Percentiles rank a stretch among this genome's conserved stretches.
Conservation (phyloP, 1,284 basidiomycete species). For the Irpex lacteus region DNA sequence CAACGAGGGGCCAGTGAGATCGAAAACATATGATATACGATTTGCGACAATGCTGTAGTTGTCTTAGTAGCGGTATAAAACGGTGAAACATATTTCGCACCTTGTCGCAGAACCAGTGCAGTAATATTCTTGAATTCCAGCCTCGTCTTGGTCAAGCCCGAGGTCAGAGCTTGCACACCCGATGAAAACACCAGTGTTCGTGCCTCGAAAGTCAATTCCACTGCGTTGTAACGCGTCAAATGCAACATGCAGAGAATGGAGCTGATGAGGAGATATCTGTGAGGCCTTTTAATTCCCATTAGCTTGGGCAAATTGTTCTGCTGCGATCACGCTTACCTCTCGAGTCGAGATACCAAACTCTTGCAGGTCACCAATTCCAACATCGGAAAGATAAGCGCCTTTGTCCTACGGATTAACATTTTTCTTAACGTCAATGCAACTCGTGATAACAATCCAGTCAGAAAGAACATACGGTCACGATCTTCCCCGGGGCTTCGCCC, state of each 20-base stretch:
- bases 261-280: not conserved
- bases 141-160: not conserved
- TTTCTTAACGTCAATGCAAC: no score
- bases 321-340: slow-evolving; percentile 25
- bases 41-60: slow-evolving; percentile 35
- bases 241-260: slow-evolving; percentile 3
- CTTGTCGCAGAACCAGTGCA: not conserved
- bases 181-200: slow-evolving; percentile 31
- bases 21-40: slow-evolving; percentile 46
- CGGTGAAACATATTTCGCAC: not conserved
- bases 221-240: slow-evolving; percentile 27
- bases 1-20: slow-evolving; percentile 44
- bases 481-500: slow-evolving; percentile 12
- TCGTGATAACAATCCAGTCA: not conserved
- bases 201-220: slow-evolving; percentile 31
- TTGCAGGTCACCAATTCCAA: slow-evolving; percentile 27
- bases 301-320: slow-evolving; percentile 17
- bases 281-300: slow-evolving; percentile 10
- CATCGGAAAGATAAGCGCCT: slow-evolving; percentile 28
- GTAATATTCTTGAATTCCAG: not conserved
- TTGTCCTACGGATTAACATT: slow-evolving; percentile 16
- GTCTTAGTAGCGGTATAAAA: not conserved
- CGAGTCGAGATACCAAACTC: slow-evolving; percentile 32
- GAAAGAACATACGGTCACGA: slow-evolving; percentile 5
- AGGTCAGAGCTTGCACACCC: slow-evolving; percentile 12